Evolutionary conservation across 129 eudicot genomes (phyloP), one percentile per base, ranked within the genome.

Genomic region (Artemisia tridentata): DNA sequence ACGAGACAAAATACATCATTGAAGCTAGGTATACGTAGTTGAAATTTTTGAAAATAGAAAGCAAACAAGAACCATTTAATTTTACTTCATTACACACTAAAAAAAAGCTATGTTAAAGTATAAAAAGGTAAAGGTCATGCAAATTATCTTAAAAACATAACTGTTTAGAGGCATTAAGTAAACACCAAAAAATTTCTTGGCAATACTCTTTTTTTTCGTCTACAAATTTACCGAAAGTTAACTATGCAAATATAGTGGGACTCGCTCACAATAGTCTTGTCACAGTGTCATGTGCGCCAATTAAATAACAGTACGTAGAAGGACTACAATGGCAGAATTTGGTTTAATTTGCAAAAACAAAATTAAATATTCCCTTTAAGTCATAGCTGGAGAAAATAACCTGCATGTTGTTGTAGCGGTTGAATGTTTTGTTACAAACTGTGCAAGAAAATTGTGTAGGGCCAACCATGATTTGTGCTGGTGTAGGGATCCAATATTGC

Each of bases 361-460:
- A n/a, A 31, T 2, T 10, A 68, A 50, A 68, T 21, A 78, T 53
- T 69, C 15, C 52, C 58, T 23, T 58, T 17, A 21, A 45, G 49
- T 67, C 23, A 56, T 48, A 27, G 48, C 56, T 16, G 15, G 45
- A 38, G 45, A 60, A 47, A 68, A 52, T 9, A 56, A 82, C 97
- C 96, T 91, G 97, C 96, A 91, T 91, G 81, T 88, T 88, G 84
- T 88, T 88, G 84, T 80, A 85, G 63, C 95, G 81, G 77, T 81
- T 85, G 83, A 87, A 91, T 55, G 89, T 85, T 66, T 87, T 91
- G 74, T 67, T 71, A 82, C 97, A 91, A 49, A 91, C 96, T 34
- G 91, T 72, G 84, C 97, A 91, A 78, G 96, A 82, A 67, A 86
- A 91, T 41, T 91, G 97, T 31, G 97, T 88, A 10, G 97, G 95